Base-by-base conservation (phyloP, 2,329 filamentous ascomycete genomes). In the Xenoacremonium recifei region DNA sequence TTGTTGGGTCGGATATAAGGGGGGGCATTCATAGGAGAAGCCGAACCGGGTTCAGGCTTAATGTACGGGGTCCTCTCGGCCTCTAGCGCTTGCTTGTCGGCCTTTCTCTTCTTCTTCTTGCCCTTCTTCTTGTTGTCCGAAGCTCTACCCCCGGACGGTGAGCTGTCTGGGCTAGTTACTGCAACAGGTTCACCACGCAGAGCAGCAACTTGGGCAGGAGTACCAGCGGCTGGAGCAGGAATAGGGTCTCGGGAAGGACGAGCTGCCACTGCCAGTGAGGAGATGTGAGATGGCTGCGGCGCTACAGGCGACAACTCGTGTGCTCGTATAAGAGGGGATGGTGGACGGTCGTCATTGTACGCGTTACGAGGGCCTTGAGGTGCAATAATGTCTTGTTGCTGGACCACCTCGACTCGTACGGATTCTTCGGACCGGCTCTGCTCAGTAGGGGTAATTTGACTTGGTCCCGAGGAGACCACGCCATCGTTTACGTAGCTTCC, bases 241-340 rank as follows among this genome's bases (percentile, higher is more conserved):
- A 38, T 42, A n/a, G 39, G 43, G 20, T 53, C 43, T 13, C 37
- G 37, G 16, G 40, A 48, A n/a, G 41, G 49, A 34, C 50, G 49
- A 65, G 71, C 48, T 64, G 70, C 64, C 59, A 69, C 65, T 53
- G 77, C 69, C 67, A 84, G 60, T 49, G 76, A 70, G 62, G 85
- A 75, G 49, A 80, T 81, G 58, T 87, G 84, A 36, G 83, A 82
- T 39, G 88, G 86, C 58, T 88, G 87, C 19, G 88, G 87, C 38
- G 87, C 87, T 58, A 85, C 69, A 31, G 85, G 85, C 25, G 82
- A 84, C 37, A 83, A 79, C 55, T 91, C 84, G 60, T 90, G 85
- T 53, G 82, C 84, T 58, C 82, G 81, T 54, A 91, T 74, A 44
- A 91, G 70, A 39, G 82, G 81, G 48, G 85, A 76, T 38, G 78